These are phyloP conservation scores for Aspergillus melleus DNA, from an alignment of 2,329 filamentous ascomycete species.

Conservation along the genomic window DNA sequence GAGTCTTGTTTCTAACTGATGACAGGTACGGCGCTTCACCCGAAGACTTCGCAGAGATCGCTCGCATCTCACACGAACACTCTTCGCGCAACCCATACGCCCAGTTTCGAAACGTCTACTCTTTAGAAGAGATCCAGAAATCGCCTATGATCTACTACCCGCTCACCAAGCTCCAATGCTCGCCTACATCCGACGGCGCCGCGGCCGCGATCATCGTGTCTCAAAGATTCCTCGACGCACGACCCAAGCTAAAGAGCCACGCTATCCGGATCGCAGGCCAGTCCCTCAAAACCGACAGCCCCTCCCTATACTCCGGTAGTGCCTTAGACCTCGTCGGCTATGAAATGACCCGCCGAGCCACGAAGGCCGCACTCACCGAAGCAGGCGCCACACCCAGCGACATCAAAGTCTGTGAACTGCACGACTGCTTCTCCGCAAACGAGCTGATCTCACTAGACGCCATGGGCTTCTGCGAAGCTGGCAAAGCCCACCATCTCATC, in stretches of 20 bases:
- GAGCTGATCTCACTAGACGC: slow-evolving; percentile 88
- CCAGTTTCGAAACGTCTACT: slow-evolving; percentile 90
- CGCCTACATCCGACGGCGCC: slow-evolving; percentile 88
- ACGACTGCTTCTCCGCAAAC: slow-evolving; percentile 97
- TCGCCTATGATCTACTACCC: slow-evolving; percentile 77
- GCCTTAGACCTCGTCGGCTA: slow-evolving; percentile 86
- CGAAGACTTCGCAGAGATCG: slow-evolving; percentile 92
- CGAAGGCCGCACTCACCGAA: slow-evolving; percentile 66
- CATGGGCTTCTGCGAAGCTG: slow-evolving; percentile 71
- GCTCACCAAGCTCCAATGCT: slow-evolving; percentile 96
- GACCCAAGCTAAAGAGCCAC: slow-evolving; percentile 74
- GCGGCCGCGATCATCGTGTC: slow-evolving; percentile 87
- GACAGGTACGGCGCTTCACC: slow-evolving; percentile 72
- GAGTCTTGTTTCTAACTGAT: background rate
- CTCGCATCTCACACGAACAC: slow-evolving; percentile 86
- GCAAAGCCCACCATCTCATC: slow-evolving; percentile 91
- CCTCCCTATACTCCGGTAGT: slow-evolving; percentile 72
- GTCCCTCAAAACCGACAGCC: slow-evolving; percentile 76
- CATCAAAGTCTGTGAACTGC: slow-evolving; percentile 84
- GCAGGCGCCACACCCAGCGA: slow-evolving; percentile 63
- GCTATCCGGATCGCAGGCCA: slow-evolving; percentile 87
- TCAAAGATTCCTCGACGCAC: slow-evolving; percentile 78
- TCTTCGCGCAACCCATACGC: slow-evolving; percentile 92
- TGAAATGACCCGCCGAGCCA: slow-evolving; percentile 75
- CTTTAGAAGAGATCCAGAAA: slow-evolving; percentile 73